A percentile compares a stretch with the other conserved stretches of the same genome.
Conservation (phyloP, 1,284 basidiomycete genomes). For the Bondarzewia mesenterica region DNA sequence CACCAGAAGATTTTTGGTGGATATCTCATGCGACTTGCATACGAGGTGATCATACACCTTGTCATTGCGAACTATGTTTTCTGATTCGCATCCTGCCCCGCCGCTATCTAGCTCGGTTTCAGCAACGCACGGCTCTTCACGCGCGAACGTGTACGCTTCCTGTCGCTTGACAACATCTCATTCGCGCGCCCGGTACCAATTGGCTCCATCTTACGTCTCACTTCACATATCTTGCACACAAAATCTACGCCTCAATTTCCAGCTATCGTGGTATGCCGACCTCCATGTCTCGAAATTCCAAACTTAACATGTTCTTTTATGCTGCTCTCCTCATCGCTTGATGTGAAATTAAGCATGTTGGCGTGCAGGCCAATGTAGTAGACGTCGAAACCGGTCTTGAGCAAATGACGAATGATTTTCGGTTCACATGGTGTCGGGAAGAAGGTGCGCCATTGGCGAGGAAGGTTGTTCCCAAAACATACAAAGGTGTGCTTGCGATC, state of each 20-base stretch:
- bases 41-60: constrained; percentile 38
- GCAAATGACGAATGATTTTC: constrained; percentile 63
- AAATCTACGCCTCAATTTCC: constrained; percentile 34
- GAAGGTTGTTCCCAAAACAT: constrained; percentile 64
- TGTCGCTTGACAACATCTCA: constrained; percentile 72
- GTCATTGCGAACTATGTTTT: constrained; percentile 3
- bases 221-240: constrained; percentile 59
- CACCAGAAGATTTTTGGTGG: constrained; percentile 80
- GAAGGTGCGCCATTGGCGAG: constrained; percentile 32
- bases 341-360: constrained; percentile 44
- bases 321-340: neutral
- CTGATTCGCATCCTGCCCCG: constrained; percentile 4
- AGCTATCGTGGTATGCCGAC: constrained; percentile 40
- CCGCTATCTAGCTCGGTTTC: constrained; percentile 55
- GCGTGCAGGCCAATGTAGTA: constrained; percentile 70
- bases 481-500: constrained; percentile 43
- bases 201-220: constrained; percentile 69
- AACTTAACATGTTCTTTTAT: constrained; percentile 13
- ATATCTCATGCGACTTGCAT: constrained; percentile 57
- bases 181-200: constrained; percentile 79
- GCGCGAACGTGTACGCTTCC: constrained; percentile 58
- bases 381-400: constrained; percentile 65
- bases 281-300: neutral
- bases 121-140: constrained; percentile 68
- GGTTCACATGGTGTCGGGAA: constrained; percentile 58